Evolutionary conservation across 1,139 yeast genomes (phyloP).

Genomic region (Pneumocystis wakefieldiae): DNA sequence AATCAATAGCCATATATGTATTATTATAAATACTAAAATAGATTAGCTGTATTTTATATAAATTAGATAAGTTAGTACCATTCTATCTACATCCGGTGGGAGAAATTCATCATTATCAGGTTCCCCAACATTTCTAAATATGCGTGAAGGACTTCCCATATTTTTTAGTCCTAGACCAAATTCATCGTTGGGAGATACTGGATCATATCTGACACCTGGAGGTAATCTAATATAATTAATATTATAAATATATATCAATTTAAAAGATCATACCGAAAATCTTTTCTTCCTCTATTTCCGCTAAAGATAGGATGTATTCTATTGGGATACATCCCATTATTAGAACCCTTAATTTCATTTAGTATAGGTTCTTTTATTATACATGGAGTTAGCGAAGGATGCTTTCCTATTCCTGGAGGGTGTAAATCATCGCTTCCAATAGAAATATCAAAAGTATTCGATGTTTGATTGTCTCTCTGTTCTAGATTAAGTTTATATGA

Average conservation of each 20-base stretch:
- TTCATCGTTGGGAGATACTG: constrained; percentile 12
- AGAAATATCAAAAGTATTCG: neutral
- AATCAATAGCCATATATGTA: neutral
- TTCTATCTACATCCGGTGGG: neutral
- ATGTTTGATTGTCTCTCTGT: neutral
- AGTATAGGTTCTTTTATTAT: neutral
- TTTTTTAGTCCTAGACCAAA: constrained; percentile 18
- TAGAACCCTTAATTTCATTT: neutral
- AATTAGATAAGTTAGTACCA: neutral
- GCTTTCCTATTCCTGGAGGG: neutral
- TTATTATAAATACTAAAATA: neutral
- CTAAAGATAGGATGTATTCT: neutral
- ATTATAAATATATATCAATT: neutral
- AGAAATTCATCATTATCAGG: neutral
- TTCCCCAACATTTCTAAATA: neutral
- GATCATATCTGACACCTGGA: constrained; percentile 12
- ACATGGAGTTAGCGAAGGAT: neutral
- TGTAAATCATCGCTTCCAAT: neutral
- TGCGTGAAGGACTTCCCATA: neutral
- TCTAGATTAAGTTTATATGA: neutral
- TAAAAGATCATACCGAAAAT: neutral
- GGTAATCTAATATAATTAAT: constrained; percentile 2
- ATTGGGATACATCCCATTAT: neutral
- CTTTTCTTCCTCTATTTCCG: neutral
- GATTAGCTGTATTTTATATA: neutral